Percentiles rank a stretch among this genome's conserved stretches.
Conservation (phyloP, 768 basidiomycete species). For the Phanerochaete carnosa region DNA sequence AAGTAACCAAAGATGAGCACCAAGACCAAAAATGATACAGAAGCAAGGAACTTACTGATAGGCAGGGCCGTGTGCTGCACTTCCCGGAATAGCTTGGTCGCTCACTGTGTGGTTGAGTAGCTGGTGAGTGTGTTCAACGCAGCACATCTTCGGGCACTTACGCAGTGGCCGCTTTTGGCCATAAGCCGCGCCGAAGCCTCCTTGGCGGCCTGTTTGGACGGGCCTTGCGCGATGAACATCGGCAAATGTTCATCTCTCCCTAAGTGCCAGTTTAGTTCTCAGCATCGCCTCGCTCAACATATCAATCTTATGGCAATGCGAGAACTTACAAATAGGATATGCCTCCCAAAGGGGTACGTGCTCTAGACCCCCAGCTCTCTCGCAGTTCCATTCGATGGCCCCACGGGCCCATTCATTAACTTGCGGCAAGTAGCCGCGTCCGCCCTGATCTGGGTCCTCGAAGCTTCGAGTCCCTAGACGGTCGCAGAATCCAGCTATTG, state of each 20-base stretch:
- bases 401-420: slow-evolving; percentile 21
- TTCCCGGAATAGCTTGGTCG: background rate
- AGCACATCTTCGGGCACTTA: background rate
- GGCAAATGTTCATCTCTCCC: slow-evolving; percentile 16
- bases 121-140: background rate
- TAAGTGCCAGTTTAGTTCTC: background rate
- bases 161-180: slow-evolving; percentile 23
- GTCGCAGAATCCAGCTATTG: background rate
- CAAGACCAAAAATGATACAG: too few relatives aligned
- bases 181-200: slow-evolving; percentile 19
- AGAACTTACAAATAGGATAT: slow-evolving; percentile 19
- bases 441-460: background rate
- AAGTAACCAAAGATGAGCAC: too few relatives aligned
- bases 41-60: background rate
- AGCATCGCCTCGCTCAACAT: background rate
- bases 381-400: slow-evolving; percentile 12
- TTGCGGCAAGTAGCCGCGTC: slow-evolving; percentile 22
- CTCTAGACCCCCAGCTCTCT: slow-evolving; percentile 13
- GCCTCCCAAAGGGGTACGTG: slow-evolving; percentile 19
- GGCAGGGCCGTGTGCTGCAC: background rate
- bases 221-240: slow-evolving; percentile 11
- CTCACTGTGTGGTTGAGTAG: background rate
- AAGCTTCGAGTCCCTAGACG: background rate
- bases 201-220: slow-evolving; percentile 21
- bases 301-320: background rate